Base-by-base conservation (phyloP, 1,284 basidiomycete genomes). In the Papiliotrema flavescens region DNA sequence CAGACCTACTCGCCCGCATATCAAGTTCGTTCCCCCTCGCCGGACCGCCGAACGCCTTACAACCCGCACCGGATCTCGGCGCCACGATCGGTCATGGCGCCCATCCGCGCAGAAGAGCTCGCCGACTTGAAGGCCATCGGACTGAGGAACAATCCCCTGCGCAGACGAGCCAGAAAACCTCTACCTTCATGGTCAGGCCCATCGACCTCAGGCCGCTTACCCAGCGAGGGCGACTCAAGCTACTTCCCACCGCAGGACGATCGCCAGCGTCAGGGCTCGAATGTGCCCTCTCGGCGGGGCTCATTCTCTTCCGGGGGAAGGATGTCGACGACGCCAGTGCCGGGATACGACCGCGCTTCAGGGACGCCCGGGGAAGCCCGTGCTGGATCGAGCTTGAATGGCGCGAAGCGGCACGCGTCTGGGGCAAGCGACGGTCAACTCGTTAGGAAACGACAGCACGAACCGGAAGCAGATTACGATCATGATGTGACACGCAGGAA, bases 131-230 rank as follows among this genome's bases (percentile, higher is more conserved):
- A 61, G 8, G 26, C 52, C 2, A 22, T 51, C 1, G 70, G 62
- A 2, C 19, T 51, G 19, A 37, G 19, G 34, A 71, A 72, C 53
- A 74, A 74, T 46, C 70, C 71, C 4, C 55, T 74, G 2, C 53
- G 69, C 19, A 55, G 50, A 8, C 58, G 61, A 11, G 62, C 60
- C 22, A 35, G 51, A 6, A 39, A 53, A n/a, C 55, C 64, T 1
- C 49, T 63, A 14, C 71, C 71, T 1, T 65, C 63, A 3, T 74
- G 71, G 71, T 72, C 69, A 6, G 67, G 63, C 3, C 64, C 68
- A 1, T 63, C 65, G 14, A 65, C 70, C 34, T 59, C 60, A n/a
- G 50, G 56, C 6, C 52, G 56, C 20, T 40, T 54, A 17, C 67
- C 66, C 17, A 32, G 50, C 19, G 65, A 68, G 36, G 49, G 40